phyloP scores from a whole-genome alignment of 1,139 yeast species.

The Lodderomyces orthopsilosis region DNA sequence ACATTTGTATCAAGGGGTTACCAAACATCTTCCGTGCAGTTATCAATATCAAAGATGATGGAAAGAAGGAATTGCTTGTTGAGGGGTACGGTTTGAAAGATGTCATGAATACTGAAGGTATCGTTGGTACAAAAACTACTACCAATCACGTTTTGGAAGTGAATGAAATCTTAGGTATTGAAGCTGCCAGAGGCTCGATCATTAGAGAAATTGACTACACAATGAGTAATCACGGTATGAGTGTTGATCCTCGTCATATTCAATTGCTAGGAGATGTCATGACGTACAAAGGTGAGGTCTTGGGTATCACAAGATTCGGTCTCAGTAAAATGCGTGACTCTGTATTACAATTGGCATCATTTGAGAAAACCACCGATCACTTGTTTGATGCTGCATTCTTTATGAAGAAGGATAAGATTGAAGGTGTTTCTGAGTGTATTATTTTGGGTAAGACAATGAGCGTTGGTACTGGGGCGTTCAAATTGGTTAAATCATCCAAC shows the following conservation, averaged over 20 bases:
- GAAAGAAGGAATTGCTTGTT: conserved; percentile 84
- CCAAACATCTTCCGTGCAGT: conserved; percentile 93
- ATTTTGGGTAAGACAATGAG: conserved; percentile 97
- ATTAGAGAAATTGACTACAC: conserved; percentile 95
- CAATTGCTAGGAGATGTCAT: conserved; percentile 96
- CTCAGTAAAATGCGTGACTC: conserved; percentile 98
- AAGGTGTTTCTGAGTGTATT: conserved; percentile 97
- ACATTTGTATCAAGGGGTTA: conserved; percentile 88
- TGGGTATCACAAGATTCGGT: conserved; percentile 98
- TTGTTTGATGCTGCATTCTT: conserved; percentile 97
- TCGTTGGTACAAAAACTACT: conserved; percentile 78
- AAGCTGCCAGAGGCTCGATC: conserved; percentile 93
- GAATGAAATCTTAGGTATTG: conserved; percentile 88
- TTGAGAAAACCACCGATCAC: conserved; percentile 98
- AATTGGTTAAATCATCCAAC: conserved; percentile 63
- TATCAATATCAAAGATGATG: conserved; percentile 85
- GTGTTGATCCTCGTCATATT: conserved; percentile 99
- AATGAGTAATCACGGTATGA: conserved; percentile 99
- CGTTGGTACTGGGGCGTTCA: conserved; percentile 96
- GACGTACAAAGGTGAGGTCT: conserved; percentile 97
- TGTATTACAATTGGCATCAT: conserved; percentile 92
- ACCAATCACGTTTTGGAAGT: conserved; percentile 95
- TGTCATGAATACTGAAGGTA: conserved; percentile 98
- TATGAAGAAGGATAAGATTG: conserved; percentile 93
- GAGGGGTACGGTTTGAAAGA: conserved; percentile 97